These are phyloP conservation scores for Solanum virginianum DNA, from an alignment of 257 asterid species.

Conservation along the genomic window DNA sequence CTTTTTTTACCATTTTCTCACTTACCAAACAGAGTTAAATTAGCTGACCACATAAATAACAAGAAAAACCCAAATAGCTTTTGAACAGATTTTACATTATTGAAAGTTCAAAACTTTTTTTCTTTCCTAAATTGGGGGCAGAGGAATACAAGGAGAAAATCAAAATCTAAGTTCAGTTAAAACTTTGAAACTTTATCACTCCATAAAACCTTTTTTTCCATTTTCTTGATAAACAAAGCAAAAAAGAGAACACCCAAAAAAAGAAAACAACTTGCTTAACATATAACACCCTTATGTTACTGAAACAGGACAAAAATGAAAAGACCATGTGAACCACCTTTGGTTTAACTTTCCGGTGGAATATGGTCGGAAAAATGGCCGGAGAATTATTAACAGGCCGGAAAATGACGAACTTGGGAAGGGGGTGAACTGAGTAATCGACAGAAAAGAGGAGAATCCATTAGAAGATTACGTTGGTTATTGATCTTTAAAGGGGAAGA, in stretches of 20 bases:
- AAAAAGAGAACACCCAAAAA: background rate
- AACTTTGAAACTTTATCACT: background rate
- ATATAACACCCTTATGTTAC: background rate
- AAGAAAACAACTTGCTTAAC: background rate
- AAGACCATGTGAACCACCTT: constrained; percentile 12
- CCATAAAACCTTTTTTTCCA: background rate
- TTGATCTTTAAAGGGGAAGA: constrained; percentile 17
- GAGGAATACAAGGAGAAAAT: too few species aligned
- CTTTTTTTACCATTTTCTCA: constrained; percentile 3
- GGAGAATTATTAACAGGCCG: constrained; percentile 14
- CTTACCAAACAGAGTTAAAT: background rate
- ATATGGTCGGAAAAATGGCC: constrained; percentile 3
- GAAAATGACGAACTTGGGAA: constrained; percentile 25
- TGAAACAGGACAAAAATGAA: background rate
- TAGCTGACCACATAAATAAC: background rate
- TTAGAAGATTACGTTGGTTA: constrained; percentile 17
- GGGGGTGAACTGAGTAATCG: constrained; percentile 12
- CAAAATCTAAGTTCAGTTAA: background rate
- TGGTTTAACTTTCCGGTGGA: background rate
- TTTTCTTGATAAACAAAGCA: background rate
- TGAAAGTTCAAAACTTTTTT: background rate
- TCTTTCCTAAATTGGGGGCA: too few species aligned
- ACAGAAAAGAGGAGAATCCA: constrained; percentile 21
- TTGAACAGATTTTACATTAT: background rate
- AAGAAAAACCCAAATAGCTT: background rate